Evolutionary conservation across 176 grass and related monocot genomes (phyloP).

Genomic region (Cymbopogon citratus): DNA sequence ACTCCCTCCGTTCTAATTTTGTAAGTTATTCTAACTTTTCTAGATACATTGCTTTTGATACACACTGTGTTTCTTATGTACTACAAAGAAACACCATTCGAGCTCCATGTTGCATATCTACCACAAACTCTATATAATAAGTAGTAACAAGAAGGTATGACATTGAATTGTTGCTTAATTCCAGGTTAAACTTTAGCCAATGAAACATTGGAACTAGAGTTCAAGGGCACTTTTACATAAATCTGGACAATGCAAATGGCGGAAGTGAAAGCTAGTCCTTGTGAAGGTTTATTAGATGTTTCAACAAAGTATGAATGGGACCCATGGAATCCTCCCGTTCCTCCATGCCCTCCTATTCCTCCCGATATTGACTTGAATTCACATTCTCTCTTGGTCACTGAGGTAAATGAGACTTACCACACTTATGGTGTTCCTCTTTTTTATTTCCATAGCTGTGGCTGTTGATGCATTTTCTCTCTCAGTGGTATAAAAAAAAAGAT

Average conservation of each 20-base stretch:
- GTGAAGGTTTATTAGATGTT: background rate
- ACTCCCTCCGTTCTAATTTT: too few relatives aligned
- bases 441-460: background rate
- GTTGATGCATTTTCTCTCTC: background rate
- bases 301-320: background rate
- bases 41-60: too few relatives aligned
- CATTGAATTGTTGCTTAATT: too few relatives aligned
- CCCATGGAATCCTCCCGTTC: conserved; percentile 5
- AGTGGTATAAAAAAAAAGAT: background rate
- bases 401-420: background rate
- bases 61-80: too few relatives aligned
- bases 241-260: background rate
- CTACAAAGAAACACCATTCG: too few relatives aligned
- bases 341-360: background rate
- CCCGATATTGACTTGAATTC: background rate
- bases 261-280: background rate
- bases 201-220: too few relatives aligned
- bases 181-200: too few relatives aligned
- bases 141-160: too few relatives aligned
- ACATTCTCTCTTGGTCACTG: background rate
- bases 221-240: too few relatives aligned
- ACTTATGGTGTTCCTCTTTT: background rate
- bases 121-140: too few relatives aligned
- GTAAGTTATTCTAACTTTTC: too few relatives aligned
- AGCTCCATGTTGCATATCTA: too few relatives aligned